Percentiles rank a stretch among this genome's conserved stretches.
phyloP scores from a whole-genome alignment of 108 stramenopile genomes.

The Pseudonitzschia multistriata region DNA sequence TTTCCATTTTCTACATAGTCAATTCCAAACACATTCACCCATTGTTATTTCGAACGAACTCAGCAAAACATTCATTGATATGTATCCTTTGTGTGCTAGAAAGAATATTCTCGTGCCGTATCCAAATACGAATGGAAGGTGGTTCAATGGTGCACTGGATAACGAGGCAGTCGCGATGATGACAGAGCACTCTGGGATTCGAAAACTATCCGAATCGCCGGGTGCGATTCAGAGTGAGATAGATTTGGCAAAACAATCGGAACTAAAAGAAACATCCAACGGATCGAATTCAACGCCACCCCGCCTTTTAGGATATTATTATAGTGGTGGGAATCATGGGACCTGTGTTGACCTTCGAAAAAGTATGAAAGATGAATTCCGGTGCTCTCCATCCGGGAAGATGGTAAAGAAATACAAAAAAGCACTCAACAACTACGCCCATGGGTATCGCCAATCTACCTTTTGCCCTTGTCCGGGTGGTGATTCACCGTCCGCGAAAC shows the following conservation, averaged over 20 bases:
- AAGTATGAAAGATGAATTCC: conserved; percentile 22
- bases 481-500: conserved; percentile 61
- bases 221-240: conserved; percentile 17
- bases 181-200: not conserved
- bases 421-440: conserved; percentile 15
- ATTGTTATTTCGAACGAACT: conserved; percentile 43
- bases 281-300: not conserved
- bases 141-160: conserved; percentile 44
- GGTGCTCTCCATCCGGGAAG: conserved; percentile 15
- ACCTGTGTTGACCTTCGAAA: conserved; percentile 23
- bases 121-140: conserved; percentile 44
- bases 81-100: conserved; percentile 34
- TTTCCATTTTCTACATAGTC: conserved; percentile 35
- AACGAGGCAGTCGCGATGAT: not conserved
- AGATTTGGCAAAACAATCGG: not conserved
- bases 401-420: conserved; percentile 1
- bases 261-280: not conserved
- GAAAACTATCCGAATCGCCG: conserved; percentile 2
- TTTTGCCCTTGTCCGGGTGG: conserved; percentile 56
- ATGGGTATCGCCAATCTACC: conserved; percentile 36
- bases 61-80: conserved; percentile 33
- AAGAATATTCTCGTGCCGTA: conserved; percentile 47
- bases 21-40: conserved; percentile 40
- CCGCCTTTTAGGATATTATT: conserved; percentile 29
- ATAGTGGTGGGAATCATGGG: conserved; percentile 37